Evolutionary conservation across 2,329 filamentous ascomycete genomes (phyloP), one percentile per base, ranked within the genome.

Genomic region (Diaporthe sp.): DNA sequence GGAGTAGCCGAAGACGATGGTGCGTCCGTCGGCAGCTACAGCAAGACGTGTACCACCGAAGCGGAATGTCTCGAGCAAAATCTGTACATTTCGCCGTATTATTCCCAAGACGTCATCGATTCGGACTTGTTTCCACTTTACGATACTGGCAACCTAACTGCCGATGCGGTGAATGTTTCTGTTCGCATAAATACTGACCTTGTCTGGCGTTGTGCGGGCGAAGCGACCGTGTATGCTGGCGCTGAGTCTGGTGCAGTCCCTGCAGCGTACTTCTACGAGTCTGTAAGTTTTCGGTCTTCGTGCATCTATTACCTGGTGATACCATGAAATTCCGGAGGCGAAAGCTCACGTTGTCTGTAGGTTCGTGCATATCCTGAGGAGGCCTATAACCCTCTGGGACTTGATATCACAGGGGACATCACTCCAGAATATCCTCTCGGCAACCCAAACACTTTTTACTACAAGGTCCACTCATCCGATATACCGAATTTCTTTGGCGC

Each of bases 341-440:
- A 37, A 51, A 25, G 22, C 63, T 51, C 28, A 68, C 22, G 28
- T n/a, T 39, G 4, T 53, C 22, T 4, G 22, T 20, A 68, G 47
- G 31, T 68, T 68, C 63, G 47, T 25, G 63, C 63, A 22, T 53
- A 68, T 39, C 63, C 63, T 53, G 63, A 68, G 63, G 6, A 68
- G n/a, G 63, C 63, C 1, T 51, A 53, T 15, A 53, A 53, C n/a
- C 63, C 47, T 7, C 63, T 53, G 20, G 63, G 47, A 25, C 63
- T 68, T 15, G 63, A 68, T 25, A 53, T 53, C 63, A 39, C 63
- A 13, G 47, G 47, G 39, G 31, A 49, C 13, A 68, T 53, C 63
- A 53, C 31, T n/a, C 47, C 63, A 39, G 63, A 39, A 10, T 68
- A 68, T 39, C 63, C 63, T 39, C 63, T 68, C 31, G 63, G 63